These are phyloP conservation scores for Penicillium parvum DNA, from an alignment of 495 filamentous ascomycete genomes.

Conservation along the genomic window DNA sequence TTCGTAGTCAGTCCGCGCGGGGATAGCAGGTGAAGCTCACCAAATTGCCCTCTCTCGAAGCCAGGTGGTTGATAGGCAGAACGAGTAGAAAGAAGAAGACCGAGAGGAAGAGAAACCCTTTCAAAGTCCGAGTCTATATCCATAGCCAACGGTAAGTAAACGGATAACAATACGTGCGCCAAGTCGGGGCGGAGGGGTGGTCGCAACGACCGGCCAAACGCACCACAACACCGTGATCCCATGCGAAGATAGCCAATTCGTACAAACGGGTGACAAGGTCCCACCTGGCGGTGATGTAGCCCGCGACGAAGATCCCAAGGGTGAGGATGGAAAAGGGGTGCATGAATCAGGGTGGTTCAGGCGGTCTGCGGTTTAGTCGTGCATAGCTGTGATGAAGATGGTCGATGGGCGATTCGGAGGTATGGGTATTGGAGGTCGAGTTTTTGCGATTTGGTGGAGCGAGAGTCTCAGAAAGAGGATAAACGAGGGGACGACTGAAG, in stretches of 20 bases:
- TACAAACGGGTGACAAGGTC: conserved; percentile 92
- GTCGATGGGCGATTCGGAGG: neutral
- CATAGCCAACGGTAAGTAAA: conserved; percentile 3
- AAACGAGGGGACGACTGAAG: conserved; percentile 4
- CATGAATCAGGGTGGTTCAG: conserved; percentile 61
- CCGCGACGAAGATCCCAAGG: conserved; percentile 96
- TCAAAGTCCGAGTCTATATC: conserved; percentile 59
- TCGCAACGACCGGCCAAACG: conserved; percentile 29
- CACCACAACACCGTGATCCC: conserved; percentile 98
- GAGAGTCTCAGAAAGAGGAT: neutral
- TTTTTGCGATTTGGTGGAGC: neutral
- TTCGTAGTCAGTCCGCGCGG: no score
- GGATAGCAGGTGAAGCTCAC: conserved; percentile 38
- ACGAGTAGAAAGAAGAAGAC: conserved; percentile 73
- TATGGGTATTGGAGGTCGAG: neutral
- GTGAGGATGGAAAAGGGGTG: conserved; percentile 93
- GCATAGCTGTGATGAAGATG: conserved; percentile 26
- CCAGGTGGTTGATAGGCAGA: conserved; percentile 67
- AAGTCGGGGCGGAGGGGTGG: conserved; percentile 12
- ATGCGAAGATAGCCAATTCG: conserved; percentile 94
- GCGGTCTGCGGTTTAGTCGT: conserved; percentile 29
- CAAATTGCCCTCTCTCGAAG: conserved; percentile 60
- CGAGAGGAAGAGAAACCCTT: conserved; percentile 70
- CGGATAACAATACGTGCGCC: neutral
- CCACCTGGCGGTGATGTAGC: conserved; percentile 98